Base-by-base conservation (phyloP, 345 rosid species). In the Capsella bursapastoris region DNA sequence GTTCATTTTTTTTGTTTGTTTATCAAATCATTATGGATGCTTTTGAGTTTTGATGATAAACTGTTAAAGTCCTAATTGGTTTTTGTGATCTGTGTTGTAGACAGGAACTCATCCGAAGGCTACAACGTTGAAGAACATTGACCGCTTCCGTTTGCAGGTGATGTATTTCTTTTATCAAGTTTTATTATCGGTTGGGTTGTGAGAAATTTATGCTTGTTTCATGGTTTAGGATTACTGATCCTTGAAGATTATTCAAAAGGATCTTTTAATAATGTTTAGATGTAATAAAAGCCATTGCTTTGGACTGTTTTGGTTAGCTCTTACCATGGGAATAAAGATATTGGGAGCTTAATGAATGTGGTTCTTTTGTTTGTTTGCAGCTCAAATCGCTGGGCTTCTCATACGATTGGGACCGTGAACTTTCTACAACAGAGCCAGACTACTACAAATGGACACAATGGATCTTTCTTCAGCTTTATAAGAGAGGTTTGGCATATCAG, bases 401-500 rank as follows among this genome's bases (percentile, higher is more conserved):
- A 1, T 93, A 91, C 60, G 98, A 93, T 60, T 93, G 98, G 98
- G 95, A 94, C 68, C 95, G 95, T 57, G 98, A 91, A 80, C 83
- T 94, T 74, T 91, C 96, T n/a, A 94, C 98, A 14, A 87, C 80
- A 31, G 96, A 91, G 79, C 97, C 98, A 7, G 87, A 86, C 49
- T 91, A 88, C 60, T 91, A 91, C 74, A 91, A 88, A 74, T 94
- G 98, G 97, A 94, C 98, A 31, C 98, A 91, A 12, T 94, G 98
- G 98, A 89, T 94, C 51, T 94, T 91, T 84, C 98, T 94, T 78
- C 98, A 91, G 82, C 80, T 94, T 70, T 79, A 89, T 73, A 91
- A 88, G 89, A 86, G 95, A 83, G 98, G 98, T 80, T 84, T 94
- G 79, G 98, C 97, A 59, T 94, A 91, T 84, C 98, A 94, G 96